Conservation (phyloP, 2,329 filamentous ascomycete genomes). For the Coniochaeta hoffmannii region DNA sequence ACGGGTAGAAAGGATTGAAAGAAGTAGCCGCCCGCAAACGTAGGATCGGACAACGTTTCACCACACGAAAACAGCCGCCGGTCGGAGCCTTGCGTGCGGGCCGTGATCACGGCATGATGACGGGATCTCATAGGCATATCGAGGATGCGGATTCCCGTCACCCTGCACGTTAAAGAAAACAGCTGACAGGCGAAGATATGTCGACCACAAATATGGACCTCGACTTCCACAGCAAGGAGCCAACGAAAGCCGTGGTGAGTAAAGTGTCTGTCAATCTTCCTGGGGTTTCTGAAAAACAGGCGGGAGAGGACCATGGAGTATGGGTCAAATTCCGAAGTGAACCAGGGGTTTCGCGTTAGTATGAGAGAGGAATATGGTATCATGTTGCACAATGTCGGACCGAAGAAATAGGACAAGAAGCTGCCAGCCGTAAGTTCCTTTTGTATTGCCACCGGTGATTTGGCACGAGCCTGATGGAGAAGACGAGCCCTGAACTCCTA, state of each 20-base stretch:
- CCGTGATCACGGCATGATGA: neutral
- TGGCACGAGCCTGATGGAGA: constrained; percentile 34
- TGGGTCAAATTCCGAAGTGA: constrained; percentile 64
- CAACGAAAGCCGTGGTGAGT: constrained; percentile 62
- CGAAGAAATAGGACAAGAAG: constrained; percentile 11
- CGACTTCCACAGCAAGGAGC: constrained; percentile 46
- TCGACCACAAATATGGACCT: constrained; percentile 66
- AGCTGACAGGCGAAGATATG: constrained; percentile 28
- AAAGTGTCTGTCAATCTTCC: constrained; percentile 60
- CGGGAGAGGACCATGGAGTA: constrained; percentile 62
- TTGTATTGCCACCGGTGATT: constrained; percentile 27
- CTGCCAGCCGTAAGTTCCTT: constrained; percentile 24
- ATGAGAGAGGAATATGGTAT: constrained; percentile 2
- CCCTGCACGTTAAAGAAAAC: neutral
- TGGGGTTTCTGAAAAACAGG: constrained; percentile 56
- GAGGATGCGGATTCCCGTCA: neutral
- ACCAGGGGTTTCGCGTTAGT: constrained; percentile 1
- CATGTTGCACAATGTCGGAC: constrained; percentile 8
- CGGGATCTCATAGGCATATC: neutral
- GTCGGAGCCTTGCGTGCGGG: neutral
- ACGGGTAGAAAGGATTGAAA: neutral
- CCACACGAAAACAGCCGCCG: neutral
- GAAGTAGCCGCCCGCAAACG: neutral
- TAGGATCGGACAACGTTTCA: neutral
- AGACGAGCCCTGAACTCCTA: constrained; percentile 48